phyloP scores from a whole-genome alignment of 2,329 filamentous ascomycete species.

The Talaromyces sp. region DNA sequence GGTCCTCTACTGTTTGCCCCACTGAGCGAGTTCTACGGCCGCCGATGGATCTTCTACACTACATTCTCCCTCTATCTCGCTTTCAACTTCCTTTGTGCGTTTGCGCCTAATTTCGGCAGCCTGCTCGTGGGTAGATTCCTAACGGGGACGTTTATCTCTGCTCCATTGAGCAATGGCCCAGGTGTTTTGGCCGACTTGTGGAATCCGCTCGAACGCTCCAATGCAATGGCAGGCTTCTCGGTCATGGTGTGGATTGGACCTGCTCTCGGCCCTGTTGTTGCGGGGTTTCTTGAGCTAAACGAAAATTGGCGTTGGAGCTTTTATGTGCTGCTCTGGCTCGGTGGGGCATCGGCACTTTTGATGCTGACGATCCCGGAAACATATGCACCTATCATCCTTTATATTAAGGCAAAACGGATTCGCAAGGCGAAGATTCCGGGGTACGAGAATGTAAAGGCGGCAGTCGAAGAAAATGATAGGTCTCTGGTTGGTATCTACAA shows the following conservation, averaged over 20 bases:
- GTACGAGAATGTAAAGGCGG: conserved; percentile 49
- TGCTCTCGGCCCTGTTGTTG: conserved; percentile 40
- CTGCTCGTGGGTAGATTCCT: conserved; percentile 60
- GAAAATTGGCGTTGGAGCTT: conserved; percentile 44
- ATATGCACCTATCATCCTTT: conserved; percentile 46
- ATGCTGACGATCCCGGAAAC: conserved; percentile 59
- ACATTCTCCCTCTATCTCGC: conserved; percentile 56
- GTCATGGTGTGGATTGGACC: conserved; percentile 44
- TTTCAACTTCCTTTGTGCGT: conserved; percentile 61
- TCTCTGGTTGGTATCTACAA: conserved; percentile 45
- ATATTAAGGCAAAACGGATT: conserved; percentile 51
- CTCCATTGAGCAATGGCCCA: conserved; percentile 61
- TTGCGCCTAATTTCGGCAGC: conserved; percentile 50
- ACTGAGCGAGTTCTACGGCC: conserved; percentile 60
- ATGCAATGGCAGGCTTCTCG: conserved; percentile 53
- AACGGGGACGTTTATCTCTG: conserved; percentile 57
- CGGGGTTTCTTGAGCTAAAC: conserved; percentile 54
- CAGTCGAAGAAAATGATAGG: conserved; percentile 44
- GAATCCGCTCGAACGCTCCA: conserved; percentile 51
- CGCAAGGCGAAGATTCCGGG: conserved; percentile 45
- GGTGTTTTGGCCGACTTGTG: conserved; percentile 65
- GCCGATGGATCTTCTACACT: conserved; percentile 50
- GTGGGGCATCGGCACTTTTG: conserved; percentile 30
- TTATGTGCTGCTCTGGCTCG: conserved; percentile 40
- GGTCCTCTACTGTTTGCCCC: conserved; percentile 56